Conservation (phyloP, 2,329 filamentous ascomycete species). For the Thelonectria blattea region DNA sequence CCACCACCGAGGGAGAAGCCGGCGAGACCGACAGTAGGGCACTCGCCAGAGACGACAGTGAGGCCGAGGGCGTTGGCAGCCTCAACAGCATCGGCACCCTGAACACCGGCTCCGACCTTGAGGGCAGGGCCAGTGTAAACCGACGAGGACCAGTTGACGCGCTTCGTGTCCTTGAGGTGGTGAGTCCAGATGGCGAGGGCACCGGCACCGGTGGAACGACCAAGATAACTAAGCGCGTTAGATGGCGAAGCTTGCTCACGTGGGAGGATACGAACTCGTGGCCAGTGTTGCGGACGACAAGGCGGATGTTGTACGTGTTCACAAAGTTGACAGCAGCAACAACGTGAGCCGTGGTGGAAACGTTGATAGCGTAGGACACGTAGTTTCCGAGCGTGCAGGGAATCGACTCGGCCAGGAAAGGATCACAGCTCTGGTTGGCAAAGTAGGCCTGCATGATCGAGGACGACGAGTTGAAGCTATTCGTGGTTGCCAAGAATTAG, state of each 20-base stretch:
- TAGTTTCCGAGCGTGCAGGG: conserved; percentile 55
- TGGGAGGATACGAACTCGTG: conserved; percentile 51
- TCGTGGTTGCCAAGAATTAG: conserved; percentile 2
- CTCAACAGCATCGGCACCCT: conserved; percentile 53
- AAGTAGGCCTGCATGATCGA: conserved; percentile 46
- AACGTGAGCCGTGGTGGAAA: conserved; percentile 40
- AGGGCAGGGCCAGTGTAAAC: conserved; percentile 59
- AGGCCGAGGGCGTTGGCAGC: conserved; percentile 53
- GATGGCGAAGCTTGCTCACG: neutral
- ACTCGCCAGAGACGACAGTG: conserved; percentile 61
- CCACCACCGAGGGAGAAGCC: conserved; percentile 66
- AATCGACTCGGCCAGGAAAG: conserved; percentile 40
- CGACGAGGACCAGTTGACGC: conserved; percentile 45
- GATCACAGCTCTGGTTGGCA: conserved; percentile 49
- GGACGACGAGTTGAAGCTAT: conserved; percentile 32
- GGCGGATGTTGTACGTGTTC: conserved; percentile 49
- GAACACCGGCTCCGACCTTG: conserved; percentile 61
- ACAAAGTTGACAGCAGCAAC: conserved; percentile 42
- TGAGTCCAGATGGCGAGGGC: conserved; percentile 51
- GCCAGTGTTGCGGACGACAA: conserved; percentile 60
- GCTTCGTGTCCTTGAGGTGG: conserved; percentile 47
- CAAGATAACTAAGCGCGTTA: conserved; percentile 40
- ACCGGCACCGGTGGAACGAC: conserved; percentile 62
- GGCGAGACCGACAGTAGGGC: conserved; percentile 61
- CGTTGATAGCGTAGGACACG: conserved; percentile 48